phyloP scores from a whole-genome alignment of 805 yeast genomes.

The Candida ortonii region DNA sequence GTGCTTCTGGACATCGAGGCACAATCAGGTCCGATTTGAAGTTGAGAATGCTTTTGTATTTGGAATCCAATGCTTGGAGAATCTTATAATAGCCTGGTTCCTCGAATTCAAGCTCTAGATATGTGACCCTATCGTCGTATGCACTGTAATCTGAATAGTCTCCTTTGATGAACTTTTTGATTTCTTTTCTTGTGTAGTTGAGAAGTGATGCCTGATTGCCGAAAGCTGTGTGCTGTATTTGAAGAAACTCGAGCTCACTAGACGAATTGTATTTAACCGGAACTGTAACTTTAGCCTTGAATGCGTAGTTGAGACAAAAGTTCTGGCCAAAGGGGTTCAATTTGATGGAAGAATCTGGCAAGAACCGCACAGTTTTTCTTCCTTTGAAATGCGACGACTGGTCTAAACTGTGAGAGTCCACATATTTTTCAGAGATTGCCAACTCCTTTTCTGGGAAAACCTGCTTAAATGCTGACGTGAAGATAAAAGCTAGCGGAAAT shows the following conservation, averaged over 20 bases:
- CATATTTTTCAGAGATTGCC: conserved; percentile 31
- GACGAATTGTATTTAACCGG: conserved; percentile 85
- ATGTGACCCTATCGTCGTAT: conserved; percentile 44
- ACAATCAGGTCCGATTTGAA: conserved; percentile 61
- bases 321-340: conserved; percentile 71
- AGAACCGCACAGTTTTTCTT: conserved; percentile 74
- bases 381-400: conserved; percentile 75
- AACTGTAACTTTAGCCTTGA: conserved; percentile 39
- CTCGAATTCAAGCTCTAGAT: conserved; percentile 61
- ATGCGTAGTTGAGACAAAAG: conserved; percentile 52
- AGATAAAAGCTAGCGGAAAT: conserved; percentile 40
- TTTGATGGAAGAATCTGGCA: conserved; percentile 87
- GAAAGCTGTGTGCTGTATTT: conserved; percentile 59
- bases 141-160: conserved; percentile 25
- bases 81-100: conserved; percentile 79
- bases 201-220: conserved; percentile 44
- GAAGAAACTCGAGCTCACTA: conserved; percentile 63
- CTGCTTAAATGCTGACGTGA: conserved; percentile 17
- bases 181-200: conserved; percentile 56
- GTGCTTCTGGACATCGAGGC: conserved; percentile 75
- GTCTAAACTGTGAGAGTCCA: conserved; percentile 39
- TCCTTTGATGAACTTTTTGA: conserved; percentile 37
- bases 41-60: conserved; percentile 54
- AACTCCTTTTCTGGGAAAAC: conserved; percentile 31
- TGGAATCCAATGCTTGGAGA: conserved; percentile 58